Percentiles rank a stretch among this genome's conserved stretches.
Evolutionary conservation across 2,329 filamentous ascomycete species (phyloP).

Genomic region (Colletotrichum falcatum): DNA sequence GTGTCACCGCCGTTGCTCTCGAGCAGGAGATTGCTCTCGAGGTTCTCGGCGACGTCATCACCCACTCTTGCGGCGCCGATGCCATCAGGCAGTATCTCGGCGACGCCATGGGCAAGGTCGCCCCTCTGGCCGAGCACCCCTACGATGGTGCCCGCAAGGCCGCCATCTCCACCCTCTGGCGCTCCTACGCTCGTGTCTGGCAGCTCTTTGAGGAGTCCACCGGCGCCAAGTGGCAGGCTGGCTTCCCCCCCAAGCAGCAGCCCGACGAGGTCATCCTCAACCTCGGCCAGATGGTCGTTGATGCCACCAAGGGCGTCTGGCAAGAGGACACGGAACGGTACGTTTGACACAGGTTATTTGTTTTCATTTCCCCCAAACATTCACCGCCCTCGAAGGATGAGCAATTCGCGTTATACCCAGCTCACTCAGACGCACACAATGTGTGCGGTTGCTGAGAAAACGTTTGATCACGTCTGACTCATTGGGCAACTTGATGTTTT

Average conservation of each 20-base stretch:
- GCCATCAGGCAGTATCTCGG: conserved; percentile 84
- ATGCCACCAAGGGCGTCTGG: conserved; percentile 87
- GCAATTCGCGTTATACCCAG: conserved; percentile 25
- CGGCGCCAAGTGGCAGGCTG: conserved; percentile 88
- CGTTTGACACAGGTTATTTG: conserved; percentile 57
- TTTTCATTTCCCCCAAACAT: not conserved
- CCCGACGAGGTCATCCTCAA: conserved; percentile 85
- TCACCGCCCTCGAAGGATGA: conserved; percentile 11
- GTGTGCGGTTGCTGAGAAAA: conserved; percentile 27
- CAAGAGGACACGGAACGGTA: conserved; percentile 93
- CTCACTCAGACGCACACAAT: conserved; percentile 29
- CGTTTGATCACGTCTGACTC: conserved; percentile 27
- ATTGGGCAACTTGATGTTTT: not conserved
- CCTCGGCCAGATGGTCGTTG: conserved; percentile 87
- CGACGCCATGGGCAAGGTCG: conserved; percentile 84
- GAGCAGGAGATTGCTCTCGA: conserved; percentile 99
- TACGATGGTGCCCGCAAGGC: conserved; percentile 96
- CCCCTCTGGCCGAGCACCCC: conserved; percentile 85
- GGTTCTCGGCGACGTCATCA: conserved; percentile 92
- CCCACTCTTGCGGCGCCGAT: conserved; percentile 83
- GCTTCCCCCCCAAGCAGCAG: conserved; percentile 83
- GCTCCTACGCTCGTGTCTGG: conserved; percentile 92
- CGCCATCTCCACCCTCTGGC: conserved; percentile 90
- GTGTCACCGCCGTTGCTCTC: conserved; percentile 88
- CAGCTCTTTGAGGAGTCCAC: conserved; percentile 83